These are phyloP conservation scores for Nigrospora sphaerica DNA, from an alignment of 2,329 filamentous ascomycete species.

Conservation along the genomic window DNA sequence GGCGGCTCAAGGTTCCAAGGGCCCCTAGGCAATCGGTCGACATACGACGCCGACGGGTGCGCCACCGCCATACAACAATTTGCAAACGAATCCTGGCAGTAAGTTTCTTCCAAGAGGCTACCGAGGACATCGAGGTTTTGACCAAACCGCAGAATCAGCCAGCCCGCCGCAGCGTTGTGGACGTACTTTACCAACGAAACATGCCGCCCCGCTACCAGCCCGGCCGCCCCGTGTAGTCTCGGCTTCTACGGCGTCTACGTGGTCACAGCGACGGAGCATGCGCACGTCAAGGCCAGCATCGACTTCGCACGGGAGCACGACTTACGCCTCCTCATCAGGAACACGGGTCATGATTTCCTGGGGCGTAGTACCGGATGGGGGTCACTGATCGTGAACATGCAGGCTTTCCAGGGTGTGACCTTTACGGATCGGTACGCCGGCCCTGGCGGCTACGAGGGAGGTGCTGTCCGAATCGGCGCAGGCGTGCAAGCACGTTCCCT, in stretches of 20 bases:
- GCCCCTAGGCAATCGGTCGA: slow-evolving; percentile 25
- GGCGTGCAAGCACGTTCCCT: slow-evolving; percentile 42
- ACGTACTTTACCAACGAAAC: slow-evolving; percentile 36
- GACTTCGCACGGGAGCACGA: slow-evolving; percentile 37
- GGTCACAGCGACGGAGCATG: slow-evolving; percentile 18
- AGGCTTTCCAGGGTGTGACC: slow-evolving; percentile 41
- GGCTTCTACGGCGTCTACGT: slow-evolving; percentile 32
- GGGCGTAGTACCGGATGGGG: slow-evolving; percentile 58
- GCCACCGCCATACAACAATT: slow-evolving; percentile 21
- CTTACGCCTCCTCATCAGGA: slow-evolving; percentile 46
- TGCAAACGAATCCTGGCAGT: slow-evolving; percentile 28
- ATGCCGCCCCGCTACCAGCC: slow-evolving; percentile 26
- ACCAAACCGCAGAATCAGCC: slow-evolving; percentile 13
- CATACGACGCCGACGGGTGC: slow-evolving; percentile 28
- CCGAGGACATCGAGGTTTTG: slow-evolving; percentile 1
- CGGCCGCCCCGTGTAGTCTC: slow-evolving; percentile 24
- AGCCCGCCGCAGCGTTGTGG: slow-evolving; percentile 26
- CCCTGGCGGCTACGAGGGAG: slow-evolving; percentile 33
- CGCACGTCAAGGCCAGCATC: slow-evolving; percentile 21
- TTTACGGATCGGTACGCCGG: slow-evolving; percentile 26
- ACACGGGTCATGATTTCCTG: slow-evolving; percentile 50
- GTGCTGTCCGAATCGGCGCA: slow-evolving; percentile 42
- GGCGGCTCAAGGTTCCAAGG: slow-evolving; percentile 19
- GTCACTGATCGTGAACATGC: slow-evolving; percentile 49
- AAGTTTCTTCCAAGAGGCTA: slow-evolving; percentile 9